phyloP scores from a whole-genome alignment of 2,329 filamentous ascomycete species.

The Monilinia polystroma region DNA sequence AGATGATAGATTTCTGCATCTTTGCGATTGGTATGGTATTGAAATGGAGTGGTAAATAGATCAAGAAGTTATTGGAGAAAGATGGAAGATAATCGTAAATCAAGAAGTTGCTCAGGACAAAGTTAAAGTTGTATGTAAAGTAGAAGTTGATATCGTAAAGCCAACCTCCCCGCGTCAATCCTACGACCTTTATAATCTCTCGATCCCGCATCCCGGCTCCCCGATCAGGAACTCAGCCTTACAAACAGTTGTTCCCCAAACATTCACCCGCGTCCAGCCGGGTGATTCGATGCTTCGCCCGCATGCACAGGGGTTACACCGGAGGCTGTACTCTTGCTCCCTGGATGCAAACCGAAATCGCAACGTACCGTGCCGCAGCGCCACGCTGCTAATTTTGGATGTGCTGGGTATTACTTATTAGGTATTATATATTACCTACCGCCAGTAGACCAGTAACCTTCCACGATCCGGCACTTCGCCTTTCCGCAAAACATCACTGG shows the following conservation, averaged over 20 bases:
- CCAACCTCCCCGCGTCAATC: neutral
- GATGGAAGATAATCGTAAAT: neutral
- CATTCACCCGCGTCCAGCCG: neutral
- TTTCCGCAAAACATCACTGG: too few species aligned
- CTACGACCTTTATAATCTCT: neutral
- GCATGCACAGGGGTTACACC: neutral
- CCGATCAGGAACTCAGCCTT: neutral
- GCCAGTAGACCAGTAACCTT: neutral
- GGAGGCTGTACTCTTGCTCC: neutral
- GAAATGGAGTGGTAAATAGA: neutral
- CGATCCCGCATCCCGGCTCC: too few species aligned
- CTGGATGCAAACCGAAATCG: neutral
- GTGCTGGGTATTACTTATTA: too few species aligned
- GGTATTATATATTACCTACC: too few species aligned
- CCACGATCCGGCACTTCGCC: neutral
- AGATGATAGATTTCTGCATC: constrained; percentile 12
- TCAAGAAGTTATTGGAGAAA: neutral
- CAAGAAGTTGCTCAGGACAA: neutral
- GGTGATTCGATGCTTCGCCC: neutral
- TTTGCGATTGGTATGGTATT: neutral
- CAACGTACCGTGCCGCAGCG: neutral
- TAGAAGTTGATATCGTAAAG: neutral
- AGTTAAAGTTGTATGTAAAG: neutral
- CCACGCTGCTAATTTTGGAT: neutral
- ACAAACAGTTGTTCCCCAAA: neutral